A percentile compares a stretch with the other conserved stretches of the same genome.
Conservation (phyloP, 345 rosid genomes). For the Populus simonii region DNA sequence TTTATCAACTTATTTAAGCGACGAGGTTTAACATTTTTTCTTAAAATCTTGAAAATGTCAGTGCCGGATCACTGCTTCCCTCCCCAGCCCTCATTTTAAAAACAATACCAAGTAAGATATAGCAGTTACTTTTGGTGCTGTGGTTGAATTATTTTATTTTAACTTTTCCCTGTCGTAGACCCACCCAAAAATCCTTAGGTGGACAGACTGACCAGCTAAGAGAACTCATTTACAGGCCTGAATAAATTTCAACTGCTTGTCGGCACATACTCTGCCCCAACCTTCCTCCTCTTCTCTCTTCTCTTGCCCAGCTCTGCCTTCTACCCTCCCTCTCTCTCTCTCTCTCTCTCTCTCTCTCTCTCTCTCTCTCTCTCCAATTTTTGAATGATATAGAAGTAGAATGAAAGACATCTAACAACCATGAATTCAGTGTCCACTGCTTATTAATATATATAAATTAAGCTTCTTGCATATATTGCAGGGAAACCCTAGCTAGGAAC, state of each 20-base stretch:
- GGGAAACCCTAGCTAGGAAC: not conserved
- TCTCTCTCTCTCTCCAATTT: not conserved
- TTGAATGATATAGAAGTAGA: not conserved
- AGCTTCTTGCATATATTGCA: no score
- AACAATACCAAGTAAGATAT: no score
- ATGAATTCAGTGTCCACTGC: slow-evolving; percentile 13
- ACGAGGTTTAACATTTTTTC: no score
- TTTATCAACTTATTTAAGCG: no score
- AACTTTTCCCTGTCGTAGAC: slow-evolving; percentile 8
- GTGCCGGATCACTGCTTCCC: no score
- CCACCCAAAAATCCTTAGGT: not conserved
- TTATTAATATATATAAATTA: not conserved
- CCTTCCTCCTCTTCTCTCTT: not conserved
- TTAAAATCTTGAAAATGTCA: no score
- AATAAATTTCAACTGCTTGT: not conserved
- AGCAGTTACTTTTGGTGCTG: no score
- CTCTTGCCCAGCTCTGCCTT: not conserved
- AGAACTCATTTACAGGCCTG: slow-evolving; percentile 10
- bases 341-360: not conserved
- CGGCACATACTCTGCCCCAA: slow-evolving; percentile 2
- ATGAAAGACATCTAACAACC: not conserved
- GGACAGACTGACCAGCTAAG: slow-evolving; percentile 4
- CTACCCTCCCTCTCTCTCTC: not conserved
- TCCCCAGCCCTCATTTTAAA: no score
- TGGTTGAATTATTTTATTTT: no score